Percentiles rank a stretch among this genome's conserved stretches.
Evolutionary conservation across 768 basidiomycete species (phyloP).

Genomic region (Ramaria sp.): DNA sequence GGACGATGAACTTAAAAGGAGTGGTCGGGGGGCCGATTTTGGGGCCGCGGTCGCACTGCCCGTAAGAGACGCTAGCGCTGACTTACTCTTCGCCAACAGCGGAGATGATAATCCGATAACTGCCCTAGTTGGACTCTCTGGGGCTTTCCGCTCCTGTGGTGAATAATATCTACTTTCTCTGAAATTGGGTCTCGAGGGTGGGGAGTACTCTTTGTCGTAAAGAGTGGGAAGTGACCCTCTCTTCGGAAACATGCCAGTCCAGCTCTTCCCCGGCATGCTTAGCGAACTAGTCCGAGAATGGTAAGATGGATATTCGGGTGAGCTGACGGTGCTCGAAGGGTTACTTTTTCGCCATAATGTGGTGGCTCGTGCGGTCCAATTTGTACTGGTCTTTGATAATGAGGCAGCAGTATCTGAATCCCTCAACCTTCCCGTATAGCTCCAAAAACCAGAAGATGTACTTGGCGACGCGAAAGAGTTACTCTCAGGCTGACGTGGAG

Average conservation of each 20-base stretch:
- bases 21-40: slow-evolving; percentile 52
- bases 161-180: slow-evolving; percentile 2
- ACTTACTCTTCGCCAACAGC: slow-evolving; percentile 5
- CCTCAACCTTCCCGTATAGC: slow-evolving; percentile 62
- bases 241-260: not conserved
- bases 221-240: slow-evolving; percentile 31
- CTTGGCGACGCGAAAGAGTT: slow-evolving; percentile 4
- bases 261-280: not conserved
- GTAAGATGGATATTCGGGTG: not conserved
- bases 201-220: slow-evolving; percentile 30
- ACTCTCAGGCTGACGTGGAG: slow-evolving; percentile 19
- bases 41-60: slow-evolving; percentile 23
- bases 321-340: not conserved
- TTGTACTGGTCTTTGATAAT: slow-evolving; percentile 62
- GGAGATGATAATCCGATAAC: not conserved
- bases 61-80: slow-evolving; percentile 31
- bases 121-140: not conserved
- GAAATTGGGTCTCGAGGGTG: slow-evolving; percentile 46
- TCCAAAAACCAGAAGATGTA: slow-evolving; percentile 36
- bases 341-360: slow-evolving; percentile 20
- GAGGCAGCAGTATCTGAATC: slow-evolving; percentile 64
- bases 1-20: slow-evolving; percentile 47
- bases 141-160: not conserved
- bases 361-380: slow-evolving; percentile 60
- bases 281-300: not conserved